Evolutionary conservation across 176 grass and related monocot genomes (phyloP).

Genomic region (Phoenix dactylifera): DNA sequence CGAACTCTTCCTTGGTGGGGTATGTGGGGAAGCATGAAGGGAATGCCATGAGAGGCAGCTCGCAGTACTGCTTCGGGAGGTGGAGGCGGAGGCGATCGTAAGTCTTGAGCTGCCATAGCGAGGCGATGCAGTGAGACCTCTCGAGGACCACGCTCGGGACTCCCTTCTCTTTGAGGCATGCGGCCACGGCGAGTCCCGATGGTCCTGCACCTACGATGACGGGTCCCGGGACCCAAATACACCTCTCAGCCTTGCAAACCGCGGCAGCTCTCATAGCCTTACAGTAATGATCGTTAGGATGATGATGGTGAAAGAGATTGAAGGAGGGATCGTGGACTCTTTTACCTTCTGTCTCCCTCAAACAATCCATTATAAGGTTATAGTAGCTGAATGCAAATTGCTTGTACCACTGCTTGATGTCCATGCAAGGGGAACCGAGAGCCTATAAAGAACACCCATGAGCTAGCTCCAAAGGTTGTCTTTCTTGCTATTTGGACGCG

Average conservation of each 20-base stretch:
- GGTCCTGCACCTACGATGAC: constrained; percentile 91
- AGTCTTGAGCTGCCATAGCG: constrained; percentile 80
- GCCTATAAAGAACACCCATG: too few species aligned
- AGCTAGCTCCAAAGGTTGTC: too few species aligned
- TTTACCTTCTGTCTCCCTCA: constrained; percentile 6
- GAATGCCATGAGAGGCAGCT: constrained; percentile 89
- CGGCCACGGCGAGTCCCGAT: constrained; percentile 83
- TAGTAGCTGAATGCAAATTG: too few species aligned
- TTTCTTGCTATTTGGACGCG: too few species aligned
- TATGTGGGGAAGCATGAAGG: constrained; percentile 61
- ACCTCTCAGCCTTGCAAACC: constrained; percentile 18
- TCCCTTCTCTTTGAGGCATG: constrained; percentile 70
- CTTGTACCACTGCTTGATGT: too few species aligned
- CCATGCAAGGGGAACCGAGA: too few species aligned
- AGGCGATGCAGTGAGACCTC: constrained; percentile 77
- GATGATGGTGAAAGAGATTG: not conserved
- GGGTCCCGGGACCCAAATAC: constrained; percentile 41
- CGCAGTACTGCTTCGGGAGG: constrained; percentile 90
- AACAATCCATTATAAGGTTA: not conserved
- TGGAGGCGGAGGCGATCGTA: constrained; percentile 94
- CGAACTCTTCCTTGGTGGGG: constrained; percentile 79
- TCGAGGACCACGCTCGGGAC: constrained; percentile 68
- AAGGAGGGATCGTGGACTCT: not conserved
- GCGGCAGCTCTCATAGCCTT: not conserved
- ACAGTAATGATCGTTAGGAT: not conserved